Conservation (phyloP, 495 filamentous ascomycete genomes). For the Penicillium daleae region DNA sequence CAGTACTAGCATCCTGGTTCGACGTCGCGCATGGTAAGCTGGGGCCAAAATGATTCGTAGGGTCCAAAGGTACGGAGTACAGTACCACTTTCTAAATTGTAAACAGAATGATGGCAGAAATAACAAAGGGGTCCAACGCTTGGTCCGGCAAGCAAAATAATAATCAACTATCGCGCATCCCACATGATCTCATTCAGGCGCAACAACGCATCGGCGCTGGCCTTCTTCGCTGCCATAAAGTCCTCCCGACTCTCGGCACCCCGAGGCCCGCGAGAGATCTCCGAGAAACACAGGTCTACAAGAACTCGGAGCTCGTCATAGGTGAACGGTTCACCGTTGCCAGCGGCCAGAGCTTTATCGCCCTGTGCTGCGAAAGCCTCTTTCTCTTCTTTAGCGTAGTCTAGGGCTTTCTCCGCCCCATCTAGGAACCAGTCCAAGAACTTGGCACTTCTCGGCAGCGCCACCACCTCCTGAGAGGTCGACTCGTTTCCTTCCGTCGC, state of each 20-base stretch:
- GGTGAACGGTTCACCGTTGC: slow-evolving; percentile 59
- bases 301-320: slow-evolving; percentile 85
- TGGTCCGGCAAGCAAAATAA: background rate
- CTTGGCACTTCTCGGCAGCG: slow-evolving; percentile 68
- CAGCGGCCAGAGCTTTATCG: slow-evolving; percentile 41
- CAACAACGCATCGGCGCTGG: slow-evolving; percentile 73
- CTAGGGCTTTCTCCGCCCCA: slow-evolving; percentile 72
- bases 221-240: slow-evolving; percentile 70
- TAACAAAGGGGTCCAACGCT: background rate
- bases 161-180: slow-evolving; percentile 49
- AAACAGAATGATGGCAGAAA: background rate
- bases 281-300: slow-evolving; percentile 84
- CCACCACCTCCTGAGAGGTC: slow-evolving; percentile 52
- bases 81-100: slow-evolving; percentile 1
- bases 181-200: slow-evolving; percentile 82
- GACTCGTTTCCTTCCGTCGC: slow-evolving; percentile 13
- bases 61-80: background rate
- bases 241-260: slow-evolving; percentile 73
- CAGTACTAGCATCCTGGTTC: background rate
- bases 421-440: slow-evolving; percentile 81
- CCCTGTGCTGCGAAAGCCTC: slow-evolving; percentile 43
- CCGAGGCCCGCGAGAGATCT: slow-evolving; percentile 59
- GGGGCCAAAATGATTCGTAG: background rate
- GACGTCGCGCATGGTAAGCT: background rate
- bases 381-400: slow-evolving; percentile 63